Conservation (phyloP, 2,329 filamentous ascomycete genomes). For the Bipolaris cookei region DNA sequence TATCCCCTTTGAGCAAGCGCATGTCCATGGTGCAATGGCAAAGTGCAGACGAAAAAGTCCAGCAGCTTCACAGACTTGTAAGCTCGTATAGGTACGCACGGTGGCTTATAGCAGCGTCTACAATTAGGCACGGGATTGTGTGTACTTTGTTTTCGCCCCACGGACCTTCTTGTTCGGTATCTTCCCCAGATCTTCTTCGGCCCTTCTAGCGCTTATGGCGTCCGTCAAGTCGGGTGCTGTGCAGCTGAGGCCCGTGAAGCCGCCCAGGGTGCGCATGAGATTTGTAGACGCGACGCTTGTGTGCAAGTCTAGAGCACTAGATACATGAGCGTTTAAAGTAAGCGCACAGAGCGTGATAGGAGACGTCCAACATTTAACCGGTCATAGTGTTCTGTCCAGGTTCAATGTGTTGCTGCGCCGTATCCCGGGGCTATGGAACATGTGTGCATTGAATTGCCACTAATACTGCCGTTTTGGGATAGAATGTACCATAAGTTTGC, state of each 20-base stretch:
- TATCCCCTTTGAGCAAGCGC: conserved; percentile 3
- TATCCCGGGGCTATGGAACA: neutral
- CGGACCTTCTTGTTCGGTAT: conserved; percentile 8
- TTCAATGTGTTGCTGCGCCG: conserved; percentile 3
- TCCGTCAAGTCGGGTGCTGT: conserved; percentile 24
- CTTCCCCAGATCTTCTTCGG: conserved; percentile 28
- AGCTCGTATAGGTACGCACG: conserved; percentile 15
- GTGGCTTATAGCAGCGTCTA: conserved; percentile 24
- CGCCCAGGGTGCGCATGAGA: conserved; percentile 13
- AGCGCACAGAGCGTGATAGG: conserved; percentile 4
- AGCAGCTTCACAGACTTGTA: conserved; percentile 11
- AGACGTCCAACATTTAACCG: conserved; percentile 8
- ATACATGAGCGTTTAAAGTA: conserved; percentile 1
- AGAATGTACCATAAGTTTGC: neutral
- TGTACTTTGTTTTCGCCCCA: conserved; percentile 13
- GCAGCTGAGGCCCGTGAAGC: conserved; percentile 17
- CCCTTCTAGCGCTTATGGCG: conserved; percentile 29
- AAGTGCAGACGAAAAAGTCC: conserved; percentile 3
- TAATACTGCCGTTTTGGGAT: conserved; percentile 14
- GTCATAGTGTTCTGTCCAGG: neutral
- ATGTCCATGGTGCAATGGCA: conserved; percentile 1
- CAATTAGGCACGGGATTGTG: conserved; percentile 13
- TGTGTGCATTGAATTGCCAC: neutral
- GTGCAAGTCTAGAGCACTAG: conserved; percentile 8
- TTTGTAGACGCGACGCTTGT: conserved; percentile 12